Evolutionary conservation across 306 rosid genomes (phyloP).

Genomic region (Cucurbita argyrosperma): DNA sequence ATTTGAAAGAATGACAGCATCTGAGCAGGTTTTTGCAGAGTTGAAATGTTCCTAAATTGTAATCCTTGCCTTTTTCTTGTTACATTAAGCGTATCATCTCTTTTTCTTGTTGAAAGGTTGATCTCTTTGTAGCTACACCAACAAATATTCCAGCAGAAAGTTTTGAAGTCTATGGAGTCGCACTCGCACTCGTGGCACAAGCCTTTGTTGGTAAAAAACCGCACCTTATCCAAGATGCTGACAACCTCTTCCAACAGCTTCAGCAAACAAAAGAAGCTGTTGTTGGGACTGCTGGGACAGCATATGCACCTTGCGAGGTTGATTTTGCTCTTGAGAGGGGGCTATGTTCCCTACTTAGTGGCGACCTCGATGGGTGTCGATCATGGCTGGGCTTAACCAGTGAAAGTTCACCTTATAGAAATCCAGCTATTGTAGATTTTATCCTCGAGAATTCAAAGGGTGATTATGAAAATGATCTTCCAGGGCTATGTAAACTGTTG

Average conservation of each 20-base stretch:
- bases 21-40: conserved; percentile 59
- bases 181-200: conserved; percentile 88
- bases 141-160: conserved; percentile 89
- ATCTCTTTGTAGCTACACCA: conserved; percentile 86
- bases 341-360: conserved; percentile 86
- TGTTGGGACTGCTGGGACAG: conserved; percentile 28
- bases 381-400: conserved; percentile 82
- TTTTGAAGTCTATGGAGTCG: conserved; percentile 94
- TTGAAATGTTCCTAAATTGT: not conserved
- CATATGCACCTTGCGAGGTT: conserved; percentile 48
- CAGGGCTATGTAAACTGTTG: conserved; percentile 82
- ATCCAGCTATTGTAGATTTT: conserved; percentile 64
- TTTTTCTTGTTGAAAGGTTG: conserved; percentile 45
- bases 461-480: conserved; percentile 73
- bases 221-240: conserved; percentile 83
- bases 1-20: conserved; percentile 70
- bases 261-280: conserved; percentile 64
- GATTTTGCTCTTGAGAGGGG: conserved; percentile 94
- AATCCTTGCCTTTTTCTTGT: not conserved
- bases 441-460: conserved; percentile 60
- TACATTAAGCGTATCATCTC: not conserved
- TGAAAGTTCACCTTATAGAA: conserved; percentile 61
- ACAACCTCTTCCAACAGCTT: conserved; percentile 79
- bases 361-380: conserved; percentile 74
- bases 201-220: conserved; percentile 81